A percentile compares a stretch with the other conserved stretches of the same genome.
Conservation (phyloP, 1,284 basidiomycete genomes). For the Sparassis latifolia region DNA sequence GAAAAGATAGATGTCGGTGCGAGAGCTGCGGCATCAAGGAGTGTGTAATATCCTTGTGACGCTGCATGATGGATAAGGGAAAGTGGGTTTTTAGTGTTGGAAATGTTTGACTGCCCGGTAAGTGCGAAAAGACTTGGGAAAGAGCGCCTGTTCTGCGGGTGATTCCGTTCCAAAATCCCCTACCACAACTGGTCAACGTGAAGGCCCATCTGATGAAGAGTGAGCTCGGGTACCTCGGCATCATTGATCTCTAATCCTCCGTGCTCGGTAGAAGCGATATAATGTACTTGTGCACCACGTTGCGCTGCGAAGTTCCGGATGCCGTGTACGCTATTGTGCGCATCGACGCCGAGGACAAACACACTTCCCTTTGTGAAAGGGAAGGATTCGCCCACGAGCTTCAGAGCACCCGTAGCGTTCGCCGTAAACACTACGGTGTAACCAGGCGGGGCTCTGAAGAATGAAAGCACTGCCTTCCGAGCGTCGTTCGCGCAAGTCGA, state of each 20-base stretch:
- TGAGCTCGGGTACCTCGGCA: constrained; percentile 43
- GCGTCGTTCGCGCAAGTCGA: constrained; percentile 61
- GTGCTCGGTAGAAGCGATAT: constrained; percentile 55
- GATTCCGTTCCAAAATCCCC: constrained; percentile 35
- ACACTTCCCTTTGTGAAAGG: constrained; percentile 52
- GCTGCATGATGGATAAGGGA: constrained; percentile 48
- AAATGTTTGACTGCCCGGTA: constrained; percentile 77
- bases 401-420: constrained; percentile 74
- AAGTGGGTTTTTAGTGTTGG: constrained; percentile 50
- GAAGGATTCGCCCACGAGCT: constrained; percentile 76
- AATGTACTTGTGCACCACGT: constrained; percentile 49
- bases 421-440: constrained; percentile 80
- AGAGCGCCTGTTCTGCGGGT: constrained; percentile 28
- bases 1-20: constrained; percentile 67
- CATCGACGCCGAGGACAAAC: constrained; percentile 65
- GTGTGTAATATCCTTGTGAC: constrained; percentile 61
- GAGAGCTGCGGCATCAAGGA: constrained; percentile 77
- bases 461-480: constrained; percentile 59
- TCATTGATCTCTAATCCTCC: constrained; percentile 54
- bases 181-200: constrained; percentile 2
- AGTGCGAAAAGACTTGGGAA: constrained; percentile 61
- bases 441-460: constrained; percentile 65
- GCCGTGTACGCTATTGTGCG: constrained; percentile 82
- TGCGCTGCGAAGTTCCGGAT: constrained; percentile 63
- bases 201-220: too few species aligned